A percentile compares a stretch with the other conserved stretches of the same genome.
phyloP scores from a whole-genome alignment of 352 stramenopile genomes.

The Phytophthora idaei region DNA sequence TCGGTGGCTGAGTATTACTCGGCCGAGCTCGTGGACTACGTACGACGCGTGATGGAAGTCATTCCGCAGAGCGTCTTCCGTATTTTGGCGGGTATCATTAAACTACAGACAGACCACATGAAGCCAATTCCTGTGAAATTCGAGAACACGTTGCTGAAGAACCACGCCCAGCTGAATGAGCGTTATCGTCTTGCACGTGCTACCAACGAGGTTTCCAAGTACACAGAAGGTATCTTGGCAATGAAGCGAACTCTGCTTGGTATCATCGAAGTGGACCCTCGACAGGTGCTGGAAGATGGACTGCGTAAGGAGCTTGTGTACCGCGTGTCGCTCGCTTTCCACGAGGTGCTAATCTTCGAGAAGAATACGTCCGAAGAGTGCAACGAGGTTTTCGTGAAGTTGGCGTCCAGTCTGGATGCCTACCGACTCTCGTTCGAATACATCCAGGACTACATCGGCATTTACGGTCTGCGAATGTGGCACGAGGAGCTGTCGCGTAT shows the following conservation, averaged over 20 bases:
- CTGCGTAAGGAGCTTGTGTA: constrained; percentile 95
- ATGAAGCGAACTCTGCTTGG: constrained; percentile 95
- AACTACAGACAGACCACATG: constrained; percentile 93
- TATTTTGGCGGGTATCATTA: constrained; percentile 93
- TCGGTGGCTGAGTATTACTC: constrained; percentile 96
- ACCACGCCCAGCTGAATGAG: constrained; percentile 91
- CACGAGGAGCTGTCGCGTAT: constrained; percentile 94
- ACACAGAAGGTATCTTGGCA: constrained; percentile 94
- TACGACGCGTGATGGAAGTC: constrained; percentile 94
- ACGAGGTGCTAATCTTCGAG: constrained; percentile 88
- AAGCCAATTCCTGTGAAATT: constrained; percentile 92
- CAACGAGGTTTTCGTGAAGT: constrained; percentile 82
- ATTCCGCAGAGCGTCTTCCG: constrained; percentile 95
- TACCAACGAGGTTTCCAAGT: constrained; percentile 95
- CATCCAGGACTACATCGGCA: constrained; percentile 96
- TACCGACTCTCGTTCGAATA: constrained; percentile 94
- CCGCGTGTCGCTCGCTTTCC: constrained; percentile 85
- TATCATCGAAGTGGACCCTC: constrained; percentile 94
- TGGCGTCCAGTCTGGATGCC: constrained; percentile 88
- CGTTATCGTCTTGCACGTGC: constrained; percentile 93
- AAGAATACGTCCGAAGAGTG: constrained; percentile 86
- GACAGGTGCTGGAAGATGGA: constrained; percentile 93
- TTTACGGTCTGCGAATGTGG: constrained; percentile 96
- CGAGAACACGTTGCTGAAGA: constrained; percentile 92
- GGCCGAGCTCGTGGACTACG: constrained; percentile 93